phyloP scores from a whole-genome alignment of 1,284 basidiomycete species.

The Trametes versicolor region DNA sequence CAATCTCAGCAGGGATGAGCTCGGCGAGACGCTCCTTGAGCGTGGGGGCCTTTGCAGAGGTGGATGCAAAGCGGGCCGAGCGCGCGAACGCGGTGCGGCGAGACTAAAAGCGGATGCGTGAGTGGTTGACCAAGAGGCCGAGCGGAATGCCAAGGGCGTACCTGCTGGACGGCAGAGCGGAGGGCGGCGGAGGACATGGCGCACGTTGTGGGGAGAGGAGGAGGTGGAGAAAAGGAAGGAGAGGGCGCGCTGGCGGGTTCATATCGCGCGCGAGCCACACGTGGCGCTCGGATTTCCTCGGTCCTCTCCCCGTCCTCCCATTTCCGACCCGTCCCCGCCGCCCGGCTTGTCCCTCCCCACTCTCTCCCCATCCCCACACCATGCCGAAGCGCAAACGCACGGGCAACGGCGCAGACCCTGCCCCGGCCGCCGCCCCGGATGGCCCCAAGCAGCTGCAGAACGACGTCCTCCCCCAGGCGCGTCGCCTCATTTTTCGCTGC shows the following conservation, averaged over 20 bases:
- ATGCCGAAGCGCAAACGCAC: conserved; percentile 63
- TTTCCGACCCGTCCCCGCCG: conserved; percentile 19
- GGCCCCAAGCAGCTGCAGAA: conserved; percentile 29
- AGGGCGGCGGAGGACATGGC: conserved; percentile 45
- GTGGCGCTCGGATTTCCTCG: conserved; percentile 32
- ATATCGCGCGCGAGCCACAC: conserved; percentile 37
- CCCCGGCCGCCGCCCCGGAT: background rate
- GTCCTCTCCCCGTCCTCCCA: conserved; percentile 31
- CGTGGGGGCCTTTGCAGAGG: conserved; percentile 75
- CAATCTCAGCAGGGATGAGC: conserved; percentile 90
- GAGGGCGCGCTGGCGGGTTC: conserved; percentile 29
- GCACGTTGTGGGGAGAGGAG: conserved; percentile 30
- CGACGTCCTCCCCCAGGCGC: conserved; percentile 48
- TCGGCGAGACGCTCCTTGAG: conserved; percentile 92
- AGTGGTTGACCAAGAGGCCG: background rate
- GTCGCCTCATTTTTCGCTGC: conserved; percentile 23
- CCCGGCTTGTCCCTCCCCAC: conserved; percentile 18
- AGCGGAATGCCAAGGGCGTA: conserved; percentile 42
- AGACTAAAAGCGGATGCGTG: conserved; percentile 36
- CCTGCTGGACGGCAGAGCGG: conserved; percentile 59
- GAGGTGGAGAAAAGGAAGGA: conserved; percentile 25
- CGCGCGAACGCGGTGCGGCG: conserved; percentile 56
- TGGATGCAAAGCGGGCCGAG: conserved; percentile 70
- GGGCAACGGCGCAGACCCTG: conserved; percentile 15
- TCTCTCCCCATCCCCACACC: conserved; percentile 12